Percentiles rank a stretch among this genome's conserved stretches.
These are phyloP conservation scores for Meira nashicola DNA, from an alignment of 1,284 basidiomycete genomes.

Conservation along the genomic window DNA sequence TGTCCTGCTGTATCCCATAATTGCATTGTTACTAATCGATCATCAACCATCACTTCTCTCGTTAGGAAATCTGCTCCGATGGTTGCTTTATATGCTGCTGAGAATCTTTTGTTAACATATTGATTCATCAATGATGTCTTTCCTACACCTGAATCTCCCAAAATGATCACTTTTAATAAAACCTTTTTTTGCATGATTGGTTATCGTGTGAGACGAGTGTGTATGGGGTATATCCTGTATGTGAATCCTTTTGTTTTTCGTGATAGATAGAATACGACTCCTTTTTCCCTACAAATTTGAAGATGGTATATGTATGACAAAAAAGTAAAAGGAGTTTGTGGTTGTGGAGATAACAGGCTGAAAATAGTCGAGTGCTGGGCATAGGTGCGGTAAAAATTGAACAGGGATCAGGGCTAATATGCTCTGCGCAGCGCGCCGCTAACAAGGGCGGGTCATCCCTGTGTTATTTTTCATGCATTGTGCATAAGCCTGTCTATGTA, in stretches of 20 bases:
- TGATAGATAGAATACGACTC: background rate
- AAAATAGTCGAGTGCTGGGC: no score
- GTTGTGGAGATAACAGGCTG: no score
- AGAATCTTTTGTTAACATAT: conserved; percentile 99
- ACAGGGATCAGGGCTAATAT: no score
- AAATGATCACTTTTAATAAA: conserved; percentile 74
- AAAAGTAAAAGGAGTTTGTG: no score
- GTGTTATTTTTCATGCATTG: no score
- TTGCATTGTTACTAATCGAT: conserved; percentile 96
- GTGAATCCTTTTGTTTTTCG: no score
- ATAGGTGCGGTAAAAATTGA: no score
- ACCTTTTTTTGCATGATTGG: conserved; percentile 63
- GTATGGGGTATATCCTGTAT: no score
- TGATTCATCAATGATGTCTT: conserved; percentile 99
- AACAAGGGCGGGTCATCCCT: no score
- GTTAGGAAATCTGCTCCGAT: conserved; percentile 64
- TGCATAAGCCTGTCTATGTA: no score
- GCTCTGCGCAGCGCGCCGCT: no score
- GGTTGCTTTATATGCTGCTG: conserved; percentile 86
- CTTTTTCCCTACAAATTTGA: background rate
- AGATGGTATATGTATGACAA: no score
- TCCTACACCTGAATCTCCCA: conserved; percentile 65
- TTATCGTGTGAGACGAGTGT: background rate
- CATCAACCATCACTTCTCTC: conserved; percentile 97
- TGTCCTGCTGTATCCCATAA: conserved; percentile 99